phyloP scores from a whole-genome alignment of 2,329 filamentous ascomycete species.

The Xenoacremonium recifei region DNA sequence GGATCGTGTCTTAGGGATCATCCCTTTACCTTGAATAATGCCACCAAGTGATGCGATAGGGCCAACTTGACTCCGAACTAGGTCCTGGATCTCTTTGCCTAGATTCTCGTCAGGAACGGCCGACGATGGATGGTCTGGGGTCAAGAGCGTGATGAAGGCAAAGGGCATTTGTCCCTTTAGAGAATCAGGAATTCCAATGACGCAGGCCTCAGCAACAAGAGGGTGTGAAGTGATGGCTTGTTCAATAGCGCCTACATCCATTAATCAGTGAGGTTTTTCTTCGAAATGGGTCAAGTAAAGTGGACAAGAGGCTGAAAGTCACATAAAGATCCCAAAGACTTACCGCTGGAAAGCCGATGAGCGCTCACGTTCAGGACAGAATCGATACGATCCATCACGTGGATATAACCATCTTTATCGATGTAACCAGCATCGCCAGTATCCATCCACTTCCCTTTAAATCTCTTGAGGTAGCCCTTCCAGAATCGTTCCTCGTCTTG shows the following conservation, averaged over 20 bases:
- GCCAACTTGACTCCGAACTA: slow-evolving; percentile 79
- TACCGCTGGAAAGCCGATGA: slow-evolving; percentile 84
- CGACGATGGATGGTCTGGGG: slow-evolving; percentile 46
- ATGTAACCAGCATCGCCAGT: slow-evolving; percentile 90
- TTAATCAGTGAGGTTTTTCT: neutral
- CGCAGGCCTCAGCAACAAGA: slow-evolving; percentile 76
- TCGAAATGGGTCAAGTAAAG: neutral
- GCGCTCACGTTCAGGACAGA: slow-evolving; percentile 97
- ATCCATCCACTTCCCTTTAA: slow-evolving; percentile 80
- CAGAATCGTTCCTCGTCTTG: slow-evolving; percentile 84
- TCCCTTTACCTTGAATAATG: slow-evolving; percentile 77
- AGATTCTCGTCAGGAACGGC: slow-evolving; percentile 48
- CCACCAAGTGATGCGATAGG: slow-evolving; percentile 84
- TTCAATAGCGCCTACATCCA: slow-evolving; percentile 74
- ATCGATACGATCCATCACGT: slow-evolving; percentile 67
- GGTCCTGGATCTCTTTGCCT: slow-evolving; percentile 63
- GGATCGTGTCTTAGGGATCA: slow-evolving; percentile 90
- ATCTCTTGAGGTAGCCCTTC: slow-evolving; percentile 79
- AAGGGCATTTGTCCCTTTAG: slow-evolving; percentile 92
- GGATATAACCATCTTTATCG: slow-evolving; percentile 68
- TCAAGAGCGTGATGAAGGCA: slow-evolving; percentile 68
- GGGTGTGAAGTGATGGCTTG: slow-evolving; percentile 85
- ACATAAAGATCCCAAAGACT: slow-evolving; percentile 19
- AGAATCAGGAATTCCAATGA: slow-evolving; percentile 80
- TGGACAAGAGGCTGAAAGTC: neutral